Evolutionary conservation across 257 asterid genomes (phyloP), one percentile per base, ranked within the genome.

Genomic region (Datura wrightii): DNA sequence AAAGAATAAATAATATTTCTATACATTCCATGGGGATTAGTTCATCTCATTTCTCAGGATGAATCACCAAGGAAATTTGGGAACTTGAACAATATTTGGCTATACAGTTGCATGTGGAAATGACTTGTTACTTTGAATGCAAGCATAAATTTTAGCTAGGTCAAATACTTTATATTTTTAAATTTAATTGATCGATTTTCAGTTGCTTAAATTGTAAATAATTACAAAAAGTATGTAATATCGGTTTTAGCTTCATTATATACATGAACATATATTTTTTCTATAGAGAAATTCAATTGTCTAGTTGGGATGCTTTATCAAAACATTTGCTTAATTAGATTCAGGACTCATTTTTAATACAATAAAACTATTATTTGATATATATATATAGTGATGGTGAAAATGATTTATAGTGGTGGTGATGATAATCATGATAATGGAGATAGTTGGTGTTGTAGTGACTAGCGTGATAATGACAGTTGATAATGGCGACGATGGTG

Each of bases 11-110:
- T 19, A 74, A 46, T 19, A 74, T 19, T 46, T 46, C 48, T 63
- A 24, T 46, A 24, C 42, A 31, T 48, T 76, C 62, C 42, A 76
- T 76, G 0, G 62, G 63, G 46, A 76, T 76, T 76, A 76, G 46
- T 76, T 50, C 31, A 76, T 76, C 79, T 55, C 55, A 70, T 16
- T 70, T 41, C 54, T 41, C 41, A 39, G 78, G 78, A 69, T 31
- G 14, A 24, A 69, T 70, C 13, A 76, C 14, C 14, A 50, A 10
- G 10, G 10, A 37, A 76, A 55, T 31, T 76, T 72, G 6, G 62
- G 82, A 76, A 11, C 46, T 31, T 76, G 82, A 76, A 50, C 53
- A 60, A 60, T 60, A 69, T 69, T 41, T 14, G 3, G 31, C 39
- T 50, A 48, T 14, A 19, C 42, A 76, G 9, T 13, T 13, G 13